These are phyloP conservation scores for Yamadazyma diddensiae DNA, from an alignment of 1,139 yeast genomes.

Conservation along the genomic window DNA sequence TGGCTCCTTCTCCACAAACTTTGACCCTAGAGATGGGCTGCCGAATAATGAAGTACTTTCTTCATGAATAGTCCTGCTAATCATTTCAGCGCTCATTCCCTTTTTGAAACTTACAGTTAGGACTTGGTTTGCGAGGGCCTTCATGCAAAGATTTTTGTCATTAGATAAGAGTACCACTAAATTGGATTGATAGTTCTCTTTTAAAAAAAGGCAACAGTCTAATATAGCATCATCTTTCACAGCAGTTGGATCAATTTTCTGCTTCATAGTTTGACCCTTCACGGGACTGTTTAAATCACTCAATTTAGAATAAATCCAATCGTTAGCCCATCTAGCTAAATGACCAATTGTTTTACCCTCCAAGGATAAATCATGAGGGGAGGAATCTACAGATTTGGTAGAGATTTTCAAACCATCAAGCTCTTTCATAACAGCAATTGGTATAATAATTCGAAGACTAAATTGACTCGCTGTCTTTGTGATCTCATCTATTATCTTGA, in stretches of 20 bases:
- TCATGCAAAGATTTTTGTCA: conserved; percentile 78
- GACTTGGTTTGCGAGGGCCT: conserved; percentile 67
- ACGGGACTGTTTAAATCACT: conserved; percentile 52
- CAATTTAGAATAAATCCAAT: conserved; percentile 69
- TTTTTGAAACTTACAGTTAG: conserved; percentile 64
- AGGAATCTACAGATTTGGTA: conserved; percentile 12
- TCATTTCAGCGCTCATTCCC: conserved; percentile 58
- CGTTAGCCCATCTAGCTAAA: conserved; percentile 71
- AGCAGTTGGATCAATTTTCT: conserved; percentile 42
- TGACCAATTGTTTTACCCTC: conserved; percentile 42
- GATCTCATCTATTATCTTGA: conserved; percentile 52
- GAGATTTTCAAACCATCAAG: conserved; percentile 74
- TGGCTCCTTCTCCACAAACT: conserved; percentile 3
- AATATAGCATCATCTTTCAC: conserved; percentile 77
- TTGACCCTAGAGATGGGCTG: conserved; percentile 2
- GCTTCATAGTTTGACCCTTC: conserved; percentile 62
- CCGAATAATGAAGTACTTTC: conserved; percentile 27
- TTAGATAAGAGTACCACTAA: conserved; percentile 70
- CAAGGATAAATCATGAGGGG: conserved; percentile 5
- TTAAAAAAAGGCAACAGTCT: conserved; percentile 76
- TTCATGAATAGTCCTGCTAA: conserved; percentile 47
- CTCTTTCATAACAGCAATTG: conserved; percentile 68
- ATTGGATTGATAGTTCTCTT: conserved; percentile 32
- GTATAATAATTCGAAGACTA: conserved; percentile 58
- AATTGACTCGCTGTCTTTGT: conserved; percentile 35